Conservation (phyloP, 1,284 basidiomycete species). For the Porodaedalea pini region DNA sequence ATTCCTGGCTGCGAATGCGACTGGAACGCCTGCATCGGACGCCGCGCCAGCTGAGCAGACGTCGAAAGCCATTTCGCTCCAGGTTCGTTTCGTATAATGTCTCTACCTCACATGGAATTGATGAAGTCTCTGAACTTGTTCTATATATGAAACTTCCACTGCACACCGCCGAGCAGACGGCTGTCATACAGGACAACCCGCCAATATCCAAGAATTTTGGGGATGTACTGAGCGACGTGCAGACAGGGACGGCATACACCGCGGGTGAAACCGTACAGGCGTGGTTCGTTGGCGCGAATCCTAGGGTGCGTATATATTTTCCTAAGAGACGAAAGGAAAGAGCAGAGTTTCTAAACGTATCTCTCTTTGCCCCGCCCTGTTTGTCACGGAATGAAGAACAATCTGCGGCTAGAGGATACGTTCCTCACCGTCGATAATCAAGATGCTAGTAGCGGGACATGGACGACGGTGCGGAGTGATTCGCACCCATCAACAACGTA, state of each 20-base stretch:
- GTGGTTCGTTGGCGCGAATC: slow-evolving; percentile 75
- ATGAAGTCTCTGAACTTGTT: too few relatives aligned
- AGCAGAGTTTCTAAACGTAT: neutral
- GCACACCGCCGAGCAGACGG: slow-evolving; percentile 42
- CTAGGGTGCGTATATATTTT: slow-evolving; percentile 48
- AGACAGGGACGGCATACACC: slow-evolving; percentile 44
- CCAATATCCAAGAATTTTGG: slow-evolving; percentile 63
- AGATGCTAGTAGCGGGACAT: slow-evolving; percentile 41
- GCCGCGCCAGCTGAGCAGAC: slow-evolving; percentile 65
- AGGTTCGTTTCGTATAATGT: slow-evolving; percentile 37
- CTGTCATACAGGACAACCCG: slow-evolving; percentile 58
- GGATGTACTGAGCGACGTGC: slow-evolving; percentile 60
- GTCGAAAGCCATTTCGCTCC: slow-evolving; percentile 63
- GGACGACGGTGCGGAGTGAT: slow-evolving; percentile 64
- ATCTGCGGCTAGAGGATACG: slow-evolving; percentile 69
- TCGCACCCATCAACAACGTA: slow-evolving; percentile 78
- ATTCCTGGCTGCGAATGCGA: slow-evolving; percentile 52
- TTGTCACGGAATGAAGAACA: slow-evolving; percentile 50
- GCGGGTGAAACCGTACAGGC: slow-evolving; percentile 58
- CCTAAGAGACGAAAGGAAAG: neutral
- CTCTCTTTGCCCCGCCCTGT: neutral
- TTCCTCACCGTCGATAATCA: slow-evolving; percentile 67
- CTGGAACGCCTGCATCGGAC: slow-evolving; percentile 53
- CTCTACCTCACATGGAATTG: neutral
- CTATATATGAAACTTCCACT: too few relatives aligned